Base-by-base conservation (phyloP, 306 rosid genomes). In the Calophaca sinica region DNA sequence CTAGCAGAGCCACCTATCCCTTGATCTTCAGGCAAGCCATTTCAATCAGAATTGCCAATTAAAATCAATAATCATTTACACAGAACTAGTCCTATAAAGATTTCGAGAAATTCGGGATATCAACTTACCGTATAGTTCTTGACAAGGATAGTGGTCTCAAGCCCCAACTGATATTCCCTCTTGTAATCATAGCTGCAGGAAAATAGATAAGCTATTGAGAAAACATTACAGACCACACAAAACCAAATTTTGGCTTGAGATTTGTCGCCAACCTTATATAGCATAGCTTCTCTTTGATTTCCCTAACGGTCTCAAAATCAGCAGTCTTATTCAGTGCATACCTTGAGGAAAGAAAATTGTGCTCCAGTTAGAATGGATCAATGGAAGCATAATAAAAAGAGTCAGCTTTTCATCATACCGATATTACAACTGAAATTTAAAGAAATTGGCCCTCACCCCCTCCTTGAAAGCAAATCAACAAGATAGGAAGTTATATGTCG, bases 221-320 rank as follows among this genome's bases (percentile, higher is more conserved):
- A 53, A 50, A 77, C 44, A 61, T 64, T 61, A 64, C 28, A 33
- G 42, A 68, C 44, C 62, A 65, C 26, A 62, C n/a, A 78, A 55
- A 32, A 74, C 46, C 2, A 68, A 80, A 51, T 45, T 55, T 57
- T 13, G 45, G 49, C 62, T 65, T 14, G 49, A 76, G 62, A 61
- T 62, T 80, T 66, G 64, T 51, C 44, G 65, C 76, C 46, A 72
- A 92, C 99, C 99, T 89, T 79, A 89, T 89, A 79, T 96, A 96
- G 89, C 99, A 96, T 42, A 96, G 83, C 87, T 96, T 96, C 91
- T 96, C 99, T 77, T 96, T 96, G 77, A 96, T 89, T 86, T 92
- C 97, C 93, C 99, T 89, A 15, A 96, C 99, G 77, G 96, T 87
- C 92, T 96, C 99, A 89, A 96, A 96, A 83, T 96, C 99, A 35